A percentile compares a stretch with the other conserved stretches of the same genome.
Evolutionary conservation across 1,139 yeast species (phyloP).

Genomic region (Magnusiomyces magnusii): DNA sequence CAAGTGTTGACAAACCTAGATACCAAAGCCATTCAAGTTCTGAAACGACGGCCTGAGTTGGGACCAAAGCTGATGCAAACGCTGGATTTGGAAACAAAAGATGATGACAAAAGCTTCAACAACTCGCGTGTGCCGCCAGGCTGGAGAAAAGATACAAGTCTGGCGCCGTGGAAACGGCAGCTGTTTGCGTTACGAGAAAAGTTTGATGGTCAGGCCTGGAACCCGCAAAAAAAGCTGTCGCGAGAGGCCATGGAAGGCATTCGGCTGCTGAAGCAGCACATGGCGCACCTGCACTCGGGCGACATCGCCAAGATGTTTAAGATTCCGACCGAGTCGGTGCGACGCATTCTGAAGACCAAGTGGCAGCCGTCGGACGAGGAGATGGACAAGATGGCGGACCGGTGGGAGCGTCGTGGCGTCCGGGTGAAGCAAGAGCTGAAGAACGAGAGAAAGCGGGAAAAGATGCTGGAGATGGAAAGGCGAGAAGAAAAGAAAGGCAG

Average conservation of each 20-base stretch:
- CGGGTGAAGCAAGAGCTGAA: slow-evolving; percentile 23
- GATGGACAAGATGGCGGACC: slow-evolving; percentile 35
- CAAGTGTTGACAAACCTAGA: slow-evolving; percentile 6
- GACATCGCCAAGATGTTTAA: slow-evolving; percentile 59
- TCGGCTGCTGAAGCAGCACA: slow-evolving; percentile 43
- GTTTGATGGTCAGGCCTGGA: slow-evolving; percentile 54
- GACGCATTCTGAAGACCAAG: slow-evolving; percentile 67
- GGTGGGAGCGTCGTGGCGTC: slow-evolving; percentile 46
- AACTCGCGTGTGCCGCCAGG: slow-evolving; percentile 33
- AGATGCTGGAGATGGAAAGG: slow-evolving; percentile 19
- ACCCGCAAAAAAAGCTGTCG: slow-evolving; percentile 59
- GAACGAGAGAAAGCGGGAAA: slow-evolving; percentile 19
- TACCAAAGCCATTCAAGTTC: slow-evolving; percentile 10
- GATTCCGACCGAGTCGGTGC: slow-evolving; percentile 74
- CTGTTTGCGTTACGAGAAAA: slow-evolving; percentile 54
- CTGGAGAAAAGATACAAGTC: slow-evolving; percentile 36
- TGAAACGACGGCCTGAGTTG: slow-evolving; percentile 13
- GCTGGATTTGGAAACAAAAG: background rate
- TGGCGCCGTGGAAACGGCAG: slow-evolving; percentile 63
- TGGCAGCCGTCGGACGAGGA: slow-evolving; percentile 67
- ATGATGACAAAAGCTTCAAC: background rate
- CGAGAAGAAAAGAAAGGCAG: slow-evolving; percentile 24
- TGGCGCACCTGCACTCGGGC: slow-evolving; percentile 52
- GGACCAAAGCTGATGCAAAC: slow-evolving; percentile 3
- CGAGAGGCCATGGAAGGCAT: slow-evolving; percentile 65